phyloP scores from a whole-genome alignment of 2,329 filamentous ascomycete genomes.

The Erysiphe neolycopersici region DNA sequence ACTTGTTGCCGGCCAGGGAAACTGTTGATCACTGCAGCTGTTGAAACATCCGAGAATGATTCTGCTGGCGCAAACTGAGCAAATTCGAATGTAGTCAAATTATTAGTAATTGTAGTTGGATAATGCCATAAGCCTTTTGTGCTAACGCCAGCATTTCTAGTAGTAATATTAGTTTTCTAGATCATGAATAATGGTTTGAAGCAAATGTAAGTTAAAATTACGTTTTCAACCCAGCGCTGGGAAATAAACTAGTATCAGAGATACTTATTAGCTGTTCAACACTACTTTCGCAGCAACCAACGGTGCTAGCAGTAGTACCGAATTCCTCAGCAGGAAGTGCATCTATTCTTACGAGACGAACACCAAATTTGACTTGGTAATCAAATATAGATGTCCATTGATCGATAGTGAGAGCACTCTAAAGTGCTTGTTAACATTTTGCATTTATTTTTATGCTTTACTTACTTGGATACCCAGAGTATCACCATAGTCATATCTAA shows the following conservation, averaged over 20 bases:
- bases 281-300: constrained; percentile 21
- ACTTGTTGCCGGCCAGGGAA: constrained; percentile 26
- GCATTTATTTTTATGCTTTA: neutral
- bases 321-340: constrained; percentile 25
- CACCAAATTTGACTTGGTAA: constrained; percentile 29
- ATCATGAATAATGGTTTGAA: neutral
- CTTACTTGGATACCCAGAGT: constrained; percentile 4
- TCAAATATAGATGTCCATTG: constrained; percentile 29
- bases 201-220: constrained; percentile 1
- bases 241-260: constrained; percentile 25
- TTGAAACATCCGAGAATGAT: constrained; percentile 15
- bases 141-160: constrained; percentile 18
- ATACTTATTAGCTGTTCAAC: constrained; percentile 26
- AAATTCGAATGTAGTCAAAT: constrained; percentile 25
- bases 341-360: constrained; percentile 32
- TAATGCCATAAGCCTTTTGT: constrained; percentile 30
- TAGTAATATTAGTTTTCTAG: neutral
- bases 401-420: constrained; percentile 19
- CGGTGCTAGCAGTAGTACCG: constrained; percentile 13
- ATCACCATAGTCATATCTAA: constrained; percentile 22
- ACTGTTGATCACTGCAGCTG: constrained; percentile 32
- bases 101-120: constrained; percentile 26
- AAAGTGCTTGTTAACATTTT: neutral
- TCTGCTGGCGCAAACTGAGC: constrained; percentile 24
- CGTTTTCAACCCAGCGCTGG: constrained; percentile 25